Conservation (phyloP, 2,329 filamentous ascomycete genomes). For the Pseudogymnoascus sp. region DNA sequence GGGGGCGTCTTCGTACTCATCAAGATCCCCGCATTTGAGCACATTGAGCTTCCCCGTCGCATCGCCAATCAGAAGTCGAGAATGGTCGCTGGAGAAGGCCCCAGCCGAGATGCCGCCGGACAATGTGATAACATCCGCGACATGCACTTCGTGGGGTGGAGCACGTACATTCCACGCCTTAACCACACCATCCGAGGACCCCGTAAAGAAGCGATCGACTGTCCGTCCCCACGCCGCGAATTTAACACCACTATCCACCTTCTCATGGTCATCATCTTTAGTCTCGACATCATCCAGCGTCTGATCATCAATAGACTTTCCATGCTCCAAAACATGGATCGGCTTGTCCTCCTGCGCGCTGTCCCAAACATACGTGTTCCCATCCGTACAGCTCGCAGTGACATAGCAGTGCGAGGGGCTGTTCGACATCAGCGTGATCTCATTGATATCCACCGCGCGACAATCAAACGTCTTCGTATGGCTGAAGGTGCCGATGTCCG, state of each 20-base stretch:
- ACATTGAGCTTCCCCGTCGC: constrained; percentile 53
- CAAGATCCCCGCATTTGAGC: constrained; percentile 40
- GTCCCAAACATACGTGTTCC: constrained; percentile 56
- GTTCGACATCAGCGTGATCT: constrained; percentile 51
- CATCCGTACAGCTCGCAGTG: constrained; percentile 54
- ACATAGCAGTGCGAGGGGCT: constrained; percentile 43
- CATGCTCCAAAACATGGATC: constrained; percentile 48
- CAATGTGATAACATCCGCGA: constrained; percentile 46
- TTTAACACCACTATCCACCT: constrained; percentile 54
- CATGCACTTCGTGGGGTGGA: constrained; percentile 34
- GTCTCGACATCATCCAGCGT: constrained; percentile 23
- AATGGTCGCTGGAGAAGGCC: constrained; percentile 48
- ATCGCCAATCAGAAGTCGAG: constrained; percentile 51
- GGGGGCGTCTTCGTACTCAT: constrained; percentile 15
- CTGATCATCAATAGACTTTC: constrained; percentile 28
- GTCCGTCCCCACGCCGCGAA: constrained; percentile 54
- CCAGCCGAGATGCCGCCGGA: constrained; percentile 50
- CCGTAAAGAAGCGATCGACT: constrained; percentile 52
- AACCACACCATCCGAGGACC: constrained; percentile 53
- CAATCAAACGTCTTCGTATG: constrained; percentile 52
- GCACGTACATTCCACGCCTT: constrained; percentile 54
- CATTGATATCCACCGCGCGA: constrained; percentile 52
- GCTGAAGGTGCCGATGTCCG: constrained; percentile 31
- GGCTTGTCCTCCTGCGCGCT: constrained; percentile 47
- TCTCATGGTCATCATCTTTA: constrained; percentile 33